Evolutionary conservation across 257 asterid species (phyloP), one percentile per base, ranked within the genome.

Genomic region (Pogostemon cablin): DNA sequence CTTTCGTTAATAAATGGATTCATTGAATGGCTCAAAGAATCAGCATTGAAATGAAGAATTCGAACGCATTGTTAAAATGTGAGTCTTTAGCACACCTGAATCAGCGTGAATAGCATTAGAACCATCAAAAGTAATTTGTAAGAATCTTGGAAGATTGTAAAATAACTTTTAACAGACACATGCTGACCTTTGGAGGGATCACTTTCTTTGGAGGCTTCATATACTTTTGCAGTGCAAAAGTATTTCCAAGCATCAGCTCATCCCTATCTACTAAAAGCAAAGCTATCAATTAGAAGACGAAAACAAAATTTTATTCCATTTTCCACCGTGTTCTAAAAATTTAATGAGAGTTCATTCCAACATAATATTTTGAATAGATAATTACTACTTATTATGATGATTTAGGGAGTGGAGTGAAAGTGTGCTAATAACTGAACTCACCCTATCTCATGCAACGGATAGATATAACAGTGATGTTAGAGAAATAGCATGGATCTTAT

Each of bases 171-270:
- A 20, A 20, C 25, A 20, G 25, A 20, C 25, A 20, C 25, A 50
- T 67, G 72, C 77, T 61, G 61, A 93, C 99, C 99, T 89, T 90
- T 1, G 97, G 97, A 44, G 78, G 83, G 65, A 87, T 81, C 80
- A 89, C 99, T 75, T 78, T 84, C 69, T 72, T 87, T 44, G 96
- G 97, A 72, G 95, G 81, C 64, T 15, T 72, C 85, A 78, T 81
- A 77, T 80, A 81, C 50, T 80, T 73, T 76, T 80, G 76, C 53
- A 73, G 79, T 11, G 77, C 52, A 58, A 93, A 93, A 54, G 97
- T 86, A 60, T 87, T 89, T 37, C 97, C 99, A 67, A 93, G 96
- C 81, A 79, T 83, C 90, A 93, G 76, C 68, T 91, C 99, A 42
- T 87, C 83, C 80, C 96, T 87, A 77, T 83, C 99, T 93, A 86